Evolutionary conservation across 2,329 filamentous ascomycete species (phyloP).

Genomic region (Westerdykella sp.): DNA sequence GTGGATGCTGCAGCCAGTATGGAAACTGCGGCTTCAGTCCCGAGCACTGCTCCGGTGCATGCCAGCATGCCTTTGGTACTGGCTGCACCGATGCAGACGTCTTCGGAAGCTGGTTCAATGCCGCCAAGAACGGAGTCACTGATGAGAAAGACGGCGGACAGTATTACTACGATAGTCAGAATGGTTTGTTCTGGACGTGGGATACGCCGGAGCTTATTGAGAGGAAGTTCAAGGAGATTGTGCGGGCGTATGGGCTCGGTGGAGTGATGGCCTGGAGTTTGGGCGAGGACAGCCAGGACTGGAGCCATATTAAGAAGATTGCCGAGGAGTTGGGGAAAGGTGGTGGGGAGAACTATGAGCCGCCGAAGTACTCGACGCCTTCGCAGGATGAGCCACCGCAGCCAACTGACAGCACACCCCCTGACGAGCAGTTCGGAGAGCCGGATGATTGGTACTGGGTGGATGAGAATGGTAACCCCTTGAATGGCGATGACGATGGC

Average conservation of each 20-base stretch:
- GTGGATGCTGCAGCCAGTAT: slow-evolving; percentile 29
- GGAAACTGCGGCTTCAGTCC: slow-evolving; percentile 26
- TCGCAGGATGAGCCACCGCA: no score
- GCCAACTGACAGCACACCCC: no score
- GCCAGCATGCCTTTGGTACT: slow-evolving; percentile 28
- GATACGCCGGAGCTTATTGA: slow-evolving; percentile 58
- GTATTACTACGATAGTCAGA: slow-evolving; percentile 59
- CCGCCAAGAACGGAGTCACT: slow-evolving; percentile 48
- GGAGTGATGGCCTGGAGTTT: slow-evolving; percentile 72
- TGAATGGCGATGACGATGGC: no score
- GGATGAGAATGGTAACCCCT: no score
- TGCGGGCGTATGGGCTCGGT: slow-evolving; percentile 53
- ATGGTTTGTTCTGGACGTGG: slow-evolving; percentile 66
- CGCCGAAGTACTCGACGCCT: background rate
- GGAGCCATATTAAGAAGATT: slow-evolving; percentile 42
- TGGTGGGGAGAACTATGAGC: background rate
- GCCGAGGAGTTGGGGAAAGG: slow-evolving; percentile 14
- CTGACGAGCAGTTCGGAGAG: no score
- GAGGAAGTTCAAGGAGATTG: slow-evolving; percentile 57
- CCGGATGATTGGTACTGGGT: no score
- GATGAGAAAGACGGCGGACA: slow-evolving; percentile 57
- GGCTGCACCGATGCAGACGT: slow-evolving; percentile 48
- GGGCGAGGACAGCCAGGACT: slow-evolving; percentile 55
- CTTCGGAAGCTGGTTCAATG: slow-evolving; percentile 52
- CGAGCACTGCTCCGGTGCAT: slow-evolving; percentile 28